Percentiles rank a stretch among this genome's conserved stretches.
Conservation (phyloP, 805 yeast species). For the Candida bentonensis region DNA sequence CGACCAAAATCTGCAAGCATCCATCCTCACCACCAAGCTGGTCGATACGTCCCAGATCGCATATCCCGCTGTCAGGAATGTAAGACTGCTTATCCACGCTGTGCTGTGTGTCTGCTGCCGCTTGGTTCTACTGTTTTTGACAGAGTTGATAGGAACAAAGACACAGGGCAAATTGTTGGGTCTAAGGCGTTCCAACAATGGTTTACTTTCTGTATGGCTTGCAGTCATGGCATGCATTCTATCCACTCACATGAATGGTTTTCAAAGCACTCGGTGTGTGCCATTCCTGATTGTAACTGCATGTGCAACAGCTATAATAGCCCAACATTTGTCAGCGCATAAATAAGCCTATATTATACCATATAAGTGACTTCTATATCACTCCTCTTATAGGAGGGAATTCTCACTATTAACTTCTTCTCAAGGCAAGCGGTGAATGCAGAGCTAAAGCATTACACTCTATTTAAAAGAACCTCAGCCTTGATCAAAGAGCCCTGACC, state of each 20-base stretch:
- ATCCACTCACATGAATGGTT: conserved; percentile 97
- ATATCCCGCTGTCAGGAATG: conserved; percentile 57
- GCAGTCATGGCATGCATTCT: conserved; percentile 91
- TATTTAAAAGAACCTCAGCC: no score
- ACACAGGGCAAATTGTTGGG: conserved; percentile 1
- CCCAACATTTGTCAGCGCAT: no score
- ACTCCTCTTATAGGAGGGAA: no score
- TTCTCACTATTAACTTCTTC: no score
- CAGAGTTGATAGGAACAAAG: conserved; percentile 11
- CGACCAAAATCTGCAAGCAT: conserved; percentile 4
- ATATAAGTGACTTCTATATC: no score
- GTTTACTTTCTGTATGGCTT: conserved; percentile 83
- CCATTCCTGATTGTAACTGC: conserved; percentile 88
- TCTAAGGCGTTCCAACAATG: conserved; percentile 50
- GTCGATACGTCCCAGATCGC: neutral
- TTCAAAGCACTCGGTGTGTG: conserved; percentile 71
- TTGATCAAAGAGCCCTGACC: no score
- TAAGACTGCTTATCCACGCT: conserved; percentile 75
- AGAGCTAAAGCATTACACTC: no score
- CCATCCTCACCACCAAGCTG: neutral
- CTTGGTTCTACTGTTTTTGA: conserved; percentile 36
- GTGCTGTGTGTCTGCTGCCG: conserved; percentile 76
- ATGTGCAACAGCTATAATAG: conserved; percentile 37
- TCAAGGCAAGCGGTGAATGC: no score
- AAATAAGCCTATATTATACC: no score